Conservation (phyloP, 495 filamentous ascomycete genomes). For the Aspergillus indologenus region DNA sequence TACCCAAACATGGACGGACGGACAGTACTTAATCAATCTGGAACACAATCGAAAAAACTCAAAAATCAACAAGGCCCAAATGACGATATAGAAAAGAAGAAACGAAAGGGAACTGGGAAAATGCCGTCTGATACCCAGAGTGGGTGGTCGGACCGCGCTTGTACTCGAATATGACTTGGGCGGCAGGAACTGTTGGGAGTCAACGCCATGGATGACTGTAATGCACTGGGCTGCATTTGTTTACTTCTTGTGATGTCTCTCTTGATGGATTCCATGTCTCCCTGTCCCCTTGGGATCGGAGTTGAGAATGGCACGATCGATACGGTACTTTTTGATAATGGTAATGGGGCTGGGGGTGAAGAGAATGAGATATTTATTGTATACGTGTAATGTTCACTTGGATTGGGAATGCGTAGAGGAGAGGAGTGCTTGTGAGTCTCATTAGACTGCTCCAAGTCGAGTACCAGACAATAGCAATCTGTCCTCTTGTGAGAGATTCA, state of each 20-base stretch:
- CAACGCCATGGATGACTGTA: neutral
- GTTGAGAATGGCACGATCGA: slow-evolving; percentile 1
- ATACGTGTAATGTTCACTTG: neutral
- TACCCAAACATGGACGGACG: slow-evolving; percentile 19
- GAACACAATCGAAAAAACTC: slow-evolving; percentile 4
- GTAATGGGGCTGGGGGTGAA: slow-evolving; percentile 1
- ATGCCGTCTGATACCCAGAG: slow-evolving; percentile 11
- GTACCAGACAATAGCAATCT: neutral
- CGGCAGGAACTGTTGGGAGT: slow-evolving; percentile 1
- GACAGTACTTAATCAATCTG: neutral
- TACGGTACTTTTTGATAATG: slow-evolving; percentile 1
- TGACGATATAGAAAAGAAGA: slow-evolving; percentile 3
- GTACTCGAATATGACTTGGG: slow-evolving; percentile 16
- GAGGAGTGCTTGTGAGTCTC: neutral
- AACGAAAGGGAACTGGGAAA: slow-evolving; percentile 3
- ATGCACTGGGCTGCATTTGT: neutral
- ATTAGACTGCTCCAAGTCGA: neutral
- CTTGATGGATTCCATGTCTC: neutral
- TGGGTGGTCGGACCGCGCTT: slow-evolving; percentile 8
- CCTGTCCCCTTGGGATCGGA: neutral
- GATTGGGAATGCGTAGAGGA: neutral
- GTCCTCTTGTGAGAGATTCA: neutral
- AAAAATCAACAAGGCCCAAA: slow-evolving; percentile 5
- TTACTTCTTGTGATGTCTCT: neutral
- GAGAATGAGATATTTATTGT: neutral